Evolutionary conservation across 139 green algal species (phyloP), one percentile per base, ranked within the genome.

Genomic region (Chlamydomonas applanata): DNA sequence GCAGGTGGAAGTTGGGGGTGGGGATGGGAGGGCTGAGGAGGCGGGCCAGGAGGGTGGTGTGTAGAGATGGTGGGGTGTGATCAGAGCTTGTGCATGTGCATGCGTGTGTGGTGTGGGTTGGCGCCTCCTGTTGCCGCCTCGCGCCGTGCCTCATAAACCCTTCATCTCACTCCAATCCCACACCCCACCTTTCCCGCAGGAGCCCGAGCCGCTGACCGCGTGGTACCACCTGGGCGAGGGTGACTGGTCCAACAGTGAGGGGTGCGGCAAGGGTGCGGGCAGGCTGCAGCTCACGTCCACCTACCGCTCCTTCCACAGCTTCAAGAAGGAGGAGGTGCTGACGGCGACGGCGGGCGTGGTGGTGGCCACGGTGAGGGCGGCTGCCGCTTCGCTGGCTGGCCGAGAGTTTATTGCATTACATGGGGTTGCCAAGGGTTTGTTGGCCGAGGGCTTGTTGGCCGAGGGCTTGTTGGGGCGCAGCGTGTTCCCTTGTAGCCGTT

Each of bases 161-260:
- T 11, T 11, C 40, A 7, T 11, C 40, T 11, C 22, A 9, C 22
- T 14, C 22, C 54, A 11, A 9, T 7, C 54, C 13, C 54, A 62
- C 54, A 62, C 54, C 54, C 9, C 54, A 62, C 54, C 4, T 17
- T 27, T 25, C 29, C n/a, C 40, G 17, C 59, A 66, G 59, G 62
- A 49, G 33, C 62, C 62, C 4, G 62, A 69, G 62, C 32, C 33
- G 16, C 11, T 69, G 16, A 69, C 62, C 9, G 25, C 22, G 9
- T 69, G 62, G 62, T 69, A 53, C 34, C 62, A 69, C 34, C 33
- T 69, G 62, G 62, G 62, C 2, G 32, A 53, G 62, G 62, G 62
- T 32, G 62, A 69, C 32, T 69, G 30, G 32, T n/a, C 62, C 32
- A 52, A 69, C 62, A 30, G 32, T 29, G 62, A 69, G 62, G 62